Conservation (phyloP, 495 filamentous ascomycete genomes). For the Penicillium subrubescens region DNA sequence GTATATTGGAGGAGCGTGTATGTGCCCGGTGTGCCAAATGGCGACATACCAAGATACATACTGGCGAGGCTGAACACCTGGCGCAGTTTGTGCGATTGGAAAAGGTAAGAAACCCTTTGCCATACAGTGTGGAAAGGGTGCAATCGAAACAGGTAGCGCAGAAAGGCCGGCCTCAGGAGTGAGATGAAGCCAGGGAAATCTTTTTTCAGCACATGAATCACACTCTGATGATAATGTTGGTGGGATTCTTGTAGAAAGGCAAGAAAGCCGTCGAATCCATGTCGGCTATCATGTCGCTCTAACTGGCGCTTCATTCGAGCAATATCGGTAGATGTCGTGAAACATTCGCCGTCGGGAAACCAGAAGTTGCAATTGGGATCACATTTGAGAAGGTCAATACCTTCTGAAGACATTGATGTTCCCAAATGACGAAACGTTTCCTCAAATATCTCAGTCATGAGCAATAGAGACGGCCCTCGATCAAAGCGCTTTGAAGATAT, state of each 20-base stretch:
- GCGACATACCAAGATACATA: conserved; percentile 78
- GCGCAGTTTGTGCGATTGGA: conserved; percentile 64
- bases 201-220: conserved; percentile 57
- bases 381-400: conserved; percentile 64
- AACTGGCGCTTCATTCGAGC: conserved; percentile 64
- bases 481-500: conserved; percentile 58
- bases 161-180: conserved; percentile 53
- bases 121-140: conserved; percentile 69
- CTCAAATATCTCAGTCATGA: conserved; percentile 65
- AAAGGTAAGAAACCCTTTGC: conserved; percentile 59
- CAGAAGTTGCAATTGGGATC: conserved; percentile 69
- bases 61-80: conserved; percentile 70
- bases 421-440: conserved; percentile 64
- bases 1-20: conserved; percentile 72
- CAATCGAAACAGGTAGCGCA: conserved; percentile 52
- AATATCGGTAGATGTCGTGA: conserved; percentile 61
- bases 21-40: conserved; percentile 70
- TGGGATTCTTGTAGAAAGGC: conserved; percentile 64
- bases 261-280: conserved; percentile 64
- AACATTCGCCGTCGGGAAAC: conserved; percentile 61
- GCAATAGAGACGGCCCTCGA: conserved; percentile 68
- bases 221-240: conserved; percentile 62
- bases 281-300: conserved; percentile 65
- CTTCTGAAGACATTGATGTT: conserved; percentile 59
- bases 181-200: conserved; percentile 59